Evolutionary conservation across 257 asterid genomes (phyloP), one percentile per base, ranked within the genome.

Genomic region (Plectranthus barbatus): DNA sequence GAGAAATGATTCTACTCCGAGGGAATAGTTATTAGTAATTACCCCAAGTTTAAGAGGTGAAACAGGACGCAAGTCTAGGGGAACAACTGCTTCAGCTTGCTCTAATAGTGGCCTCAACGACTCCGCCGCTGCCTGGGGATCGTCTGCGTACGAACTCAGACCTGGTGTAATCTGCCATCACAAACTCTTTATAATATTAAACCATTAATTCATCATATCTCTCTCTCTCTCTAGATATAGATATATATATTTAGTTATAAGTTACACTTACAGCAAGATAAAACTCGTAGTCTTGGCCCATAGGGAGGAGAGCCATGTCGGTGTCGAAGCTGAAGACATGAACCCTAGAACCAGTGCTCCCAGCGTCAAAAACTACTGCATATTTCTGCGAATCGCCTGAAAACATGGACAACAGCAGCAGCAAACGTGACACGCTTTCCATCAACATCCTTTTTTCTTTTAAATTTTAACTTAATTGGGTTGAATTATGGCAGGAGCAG

Each of bases 41-140:
- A 88, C 96, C 85, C 96, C 96, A 58, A 88, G 88, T 69, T 67
- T 77, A 41, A 84, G 84, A 2, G 96, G 96, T 3, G 95, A 76
- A n/a, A 46, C 36, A 42, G 61, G 60, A 20, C 68, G 83, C 72
- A 80, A 56, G 1, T 66, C 52, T 17, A 2, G 37, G 5, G 93
- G 95, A 72, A 88, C 75, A 4, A 76, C 80, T 36, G 60, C 73
- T 64, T 79, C 76, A 1, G 96, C 95, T 44, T 79, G 56, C 51
- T 74, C 60, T 0, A 88, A 72, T 31, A 88, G 84, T 0, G 74
- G 69, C 51, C 51, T 39, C 18, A 86, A 51, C 21, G 93, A 84
- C 6, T 41, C 65, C 0, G 90, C 93, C 74, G 83, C 95, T 39
- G 79, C 93, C 20, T 5, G 46, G 1, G 96, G 95, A 23, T 81